Base-by-base conservation (phyloP, 257 asterid species). In the Solanum acaule region DNA sequence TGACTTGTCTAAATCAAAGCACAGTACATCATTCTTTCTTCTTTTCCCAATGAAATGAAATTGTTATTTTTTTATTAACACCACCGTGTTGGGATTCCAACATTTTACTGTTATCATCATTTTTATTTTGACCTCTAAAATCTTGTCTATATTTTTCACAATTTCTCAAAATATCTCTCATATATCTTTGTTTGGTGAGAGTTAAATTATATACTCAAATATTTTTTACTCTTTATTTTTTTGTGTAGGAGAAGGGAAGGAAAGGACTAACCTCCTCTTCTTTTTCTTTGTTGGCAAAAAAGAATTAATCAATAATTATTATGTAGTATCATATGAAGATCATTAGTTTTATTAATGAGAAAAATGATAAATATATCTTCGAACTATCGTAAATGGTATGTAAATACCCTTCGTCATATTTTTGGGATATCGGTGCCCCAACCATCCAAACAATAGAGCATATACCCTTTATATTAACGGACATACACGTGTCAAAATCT, bases 351-450 rank as follows among this genome's bases (percentile, higher is more conserved):
- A 52, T 59, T 20, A 59, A 22, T 8, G 49, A 11, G 15, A 42
- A 42, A 42, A 42, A 42, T 3, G 5, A 42, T 1, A 42, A 42
- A 42, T 42, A 42, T 42, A 42, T 0, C 0, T 42, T 42, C 0
- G 15, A 42, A 42, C 15, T 42, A 42, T 42, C 0, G 5, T 42
- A 42, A 42, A 42, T 42, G 5, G 0, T 11, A 42, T 42, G 14
- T 11, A 10, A 3, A 42, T 42, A 42, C 0, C 15, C 2, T 42
- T 0, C 15, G 5, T 42, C 15, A 42, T 42, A 11, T 0, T 42
- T 42, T 42, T 42, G 15, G 49, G 15, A 42, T 11, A 42, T 42
- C 15, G 15, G 49, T 42, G 0, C 15, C 12, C 15, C 49, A 11
- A 11, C 15, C 15, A 11, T 42, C 15, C 15, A 42, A 42, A 42